Evolutionary conservation across 2,329 filamentous ascomycete species (phyloP).

Genomic region (Cladosporium halotolerans): DNA sequence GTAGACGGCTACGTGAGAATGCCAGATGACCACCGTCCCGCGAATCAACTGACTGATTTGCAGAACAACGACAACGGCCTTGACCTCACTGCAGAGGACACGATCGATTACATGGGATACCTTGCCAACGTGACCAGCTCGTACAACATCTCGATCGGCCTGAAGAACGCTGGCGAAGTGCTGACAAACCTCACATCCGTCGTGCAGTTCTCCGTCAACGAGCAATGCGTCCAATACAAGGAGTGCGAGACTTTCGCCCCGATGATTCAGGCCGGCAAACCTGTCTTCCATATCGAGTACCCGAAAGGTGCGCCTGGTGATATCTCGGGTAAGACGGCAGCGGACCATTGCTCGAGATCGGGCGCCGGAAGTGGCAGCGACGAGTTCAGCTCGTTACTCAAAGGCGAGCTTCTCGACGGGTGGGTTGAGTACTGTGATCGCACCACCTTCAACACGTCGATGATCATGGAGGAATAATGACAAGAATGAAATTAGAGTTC

Average conservation of each 20-base stretch:
- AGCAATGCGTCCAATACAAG: slow-evolving; percentile 57
- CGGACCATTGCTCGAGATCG: slow-evolving; percentile 38
- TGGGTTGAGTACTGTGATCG: slow-evolving; percentile 39
- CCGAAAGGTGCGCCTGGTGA: slow-evolving; percentile 40
- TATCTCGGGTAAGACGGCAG: slow-evolving; percentile 25
- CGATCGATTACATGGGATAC: slow-evolving; percentile 55
- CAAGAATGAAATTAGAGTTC: no score
- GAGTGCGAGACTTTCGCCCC: slow-evolving; percentile 55
- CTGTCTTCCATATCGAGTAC: slow-evolving; percentile 70
- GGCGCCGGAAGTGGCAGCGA: slow-evolving; percentile 35
- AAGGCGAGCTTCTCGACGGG: slow-evolving; percentile 57
- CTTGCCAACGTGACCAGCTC: slow-evolving; percentile 51
- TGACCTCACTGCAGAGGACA: slow-evolving; percentile 49
- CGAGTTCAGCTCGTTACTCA: slow-evolving; percentile 59
- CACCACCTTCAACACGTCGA: slow-evolving; percentile 6
- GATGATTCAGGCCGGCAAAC: slow-evolving; percentile 57
- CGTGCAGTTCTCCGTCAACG: slow-evolving; percentile 63
- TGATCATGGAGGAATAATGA: neutral
- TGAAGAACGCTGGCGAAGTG: slow-evolving; percentile 64
- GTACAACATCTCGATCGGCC: slow-evolving; percentile 54
- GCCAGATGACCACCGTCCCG: neutral
- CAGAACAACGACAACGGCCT: slow-evolving; percentile 39
- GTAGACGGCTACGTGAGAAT: slow-evolving; percentile 17
- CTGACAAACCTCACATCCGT: slow-evolving; percentile 45
- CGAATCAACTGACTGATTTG: no score